Evolutionary conservation across 805 yeast genomes (phyloP), one percentile per base, ranked within the genome.

Genomic region (Cyberlindnera mississippiensis): DNA sequence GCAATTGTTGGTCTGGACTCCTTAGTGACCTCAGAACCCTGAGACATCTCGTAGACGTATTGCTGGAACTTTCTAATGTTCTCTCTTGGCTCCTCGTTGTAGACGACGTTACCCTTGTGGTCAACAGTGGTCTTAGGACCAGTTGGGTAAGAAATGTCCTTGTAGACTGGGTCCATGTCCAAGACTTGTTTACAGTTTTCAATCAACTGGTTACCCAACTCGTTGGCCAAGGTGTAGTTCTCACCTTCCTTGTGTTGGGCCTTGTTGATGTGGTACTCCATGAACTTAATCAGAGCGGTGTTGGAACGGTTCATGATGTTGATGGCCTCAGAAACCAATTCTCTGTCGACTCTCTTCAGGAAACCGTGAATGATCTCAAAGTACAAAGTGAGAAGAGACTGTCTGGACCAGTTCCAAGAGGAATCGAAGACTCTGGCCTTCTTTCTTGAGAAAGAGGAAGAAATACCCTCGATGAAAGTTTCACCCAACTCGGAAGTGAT

Each of bases 381-480:
- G 71, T 86, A 93, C 87, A 93, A 83, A 37, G 89, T 79, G 55
- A 93, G 72, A 47, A 93, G 85, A 64, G 93, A 96, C 73, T 93
- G 99, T 68, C 97, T 86, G 36, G 98, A 97, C 99, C 99, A 93
- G 68, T 95, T 95, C 99, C 99, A 93, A 68, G 90, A 89, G 17
- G 97, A 89, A 68, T 93, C 98, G 66, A 91, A 93, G 41, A 84
- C 81, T 72, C 99, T 85, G 22, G 97, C 96, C 73, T 93, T 93
- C 69, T 85, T 76, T 48, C 91, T 75, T 26, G 96, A 85, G 71
- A 93, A 93, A 4, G 83, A 80, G 32, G 98, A 96, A 52, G 81
- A 73, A 57, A 93, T 83, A 62, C 99, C 98, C 45, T 81, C 76
- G 37, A 96, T 90, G 64, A 90, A 93, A 60, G 82, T 82, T 58